Base-by-base conservation (phyloP, 1,139 yeast genomes). In the Saccharomycopsis phalli region DNA sequence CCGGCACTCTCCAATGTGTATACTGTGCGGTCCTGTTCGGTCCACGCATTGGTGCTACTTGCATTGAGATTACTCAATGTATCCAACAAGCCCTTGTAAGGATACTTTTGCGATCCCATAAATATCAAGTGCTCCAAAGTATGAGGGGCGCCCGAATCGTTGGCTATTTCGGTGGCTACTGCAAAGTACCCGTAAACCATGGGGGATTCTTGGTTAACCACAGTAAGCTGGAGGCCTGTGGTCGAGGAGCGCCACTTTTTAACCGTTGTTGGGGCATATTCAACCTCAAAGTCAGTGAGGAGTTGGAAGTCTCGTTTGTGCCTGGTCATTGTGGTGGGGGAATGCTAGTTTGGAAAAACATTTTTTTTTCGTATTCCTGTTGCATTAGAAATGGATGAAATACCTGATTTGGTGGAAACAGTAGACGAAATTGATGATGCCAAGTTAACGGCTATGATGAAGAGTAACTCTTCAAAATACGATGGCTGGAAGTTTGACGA, bases 1-100 rank as follows among this genome's bases (percentile, higher is more conserved):
- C 98, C 98, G 0, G 97, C 97, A 31, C 94, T 78, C 7, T 81
- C 74, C 43, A 93, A 66, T 1, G 95, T 86, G 54, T 91, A 93
- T 2, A 87, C 96, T 0, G 99, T 93, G 55, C 86, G 95, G 59
- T 93, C 98, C 2, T 91, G 83, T 1, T 81, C 87, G 0, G 99
- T 91, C 96, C 96, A 88, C 0, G 99, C 99, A 56, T 93, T 93
- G 1, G 98, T 93, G 6, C 77, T 69, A 1, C 95, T 82, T 59
- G 81, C 81, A 50, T 87, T 78, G 44, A 86, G 63, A 55, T 87
- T 86, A 4, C 97, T 95, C 43, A 88, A 68, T 6, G 78, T 78
- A 53, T 93, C 98, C 37, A 93, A 66, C 40, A 88, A 65, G 3
- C 98, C 98, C 59, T 91, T 91, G 58, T 80, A 88, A 0, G 98